These are phyloP conservation scores for Beauveria bassiana DNA, from an alignment of 2,329 filamentous ascomycete genomes.

Conservation along the genomic window DNA sequence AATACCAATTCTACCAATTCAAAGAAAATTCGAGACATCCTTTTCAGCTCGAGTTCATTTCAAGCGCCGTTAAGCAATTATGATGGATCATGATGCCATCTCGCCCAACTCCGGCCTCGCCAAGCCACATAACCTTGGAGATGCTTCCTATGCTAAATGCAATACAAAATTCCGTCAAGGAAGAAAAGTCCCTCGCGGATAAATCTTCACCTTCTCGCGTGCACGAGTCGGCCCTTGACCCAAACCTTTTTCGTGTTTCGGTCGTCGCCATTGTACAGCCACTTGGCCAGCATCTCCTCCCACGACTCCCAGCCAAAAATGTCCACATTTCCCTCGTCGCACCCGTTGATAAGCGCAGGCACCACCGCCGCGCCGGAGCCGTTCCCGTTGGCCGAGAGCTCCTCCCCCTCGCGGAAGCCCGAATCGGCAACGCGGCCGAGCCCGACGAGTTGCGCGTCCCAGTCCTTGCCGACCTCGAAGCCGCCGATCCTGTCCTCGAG, in stretches of 20 bases:
- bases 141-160: not conserved
- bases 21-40: too few species aligned
- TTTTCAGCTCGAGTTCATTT: too few species aligned
- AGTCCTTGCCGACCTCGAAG: conserved; percentile 82
- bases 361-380: conserved; percentile 9
- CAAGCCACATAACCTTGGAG: too few species aligned
- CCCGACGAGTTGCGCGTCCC: conserved; percentile 79
- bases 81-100: not conserved
- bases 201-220: conserved; percentile 29
- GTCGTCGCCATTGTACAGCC: conserved; percentile 91
- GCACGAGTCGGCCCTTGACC: conserved; percentile 78
- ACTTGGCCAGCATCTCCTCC: conserved; percentile 83
- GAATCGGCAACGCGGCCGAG: conserved; percentile 44
- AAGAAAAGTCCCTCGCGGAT: not conserved
- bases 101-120: not conserved
- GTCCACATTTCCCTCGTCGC: conserved; percentile 61
- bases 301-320: conserved; percentile 88
- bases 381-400: conserved; percentile 10
- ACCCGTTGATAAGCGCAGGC: conserved; percentile 11
- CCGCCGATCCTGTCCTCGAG: conserved; percentile 64
- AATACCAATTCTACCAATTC: too few species aligned
- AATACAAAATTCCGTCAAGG: not conserved
- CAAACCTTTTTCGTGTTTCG: conserved; percentile 83
- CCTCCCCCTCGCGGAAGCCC: conserved; percentile 23
- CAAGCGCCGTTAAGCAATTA: not conserved